Evolutionary conservation across 1,139 yeast genomes (phyloP).

Genomic region (Geotrichum klebahnii): DNA sequence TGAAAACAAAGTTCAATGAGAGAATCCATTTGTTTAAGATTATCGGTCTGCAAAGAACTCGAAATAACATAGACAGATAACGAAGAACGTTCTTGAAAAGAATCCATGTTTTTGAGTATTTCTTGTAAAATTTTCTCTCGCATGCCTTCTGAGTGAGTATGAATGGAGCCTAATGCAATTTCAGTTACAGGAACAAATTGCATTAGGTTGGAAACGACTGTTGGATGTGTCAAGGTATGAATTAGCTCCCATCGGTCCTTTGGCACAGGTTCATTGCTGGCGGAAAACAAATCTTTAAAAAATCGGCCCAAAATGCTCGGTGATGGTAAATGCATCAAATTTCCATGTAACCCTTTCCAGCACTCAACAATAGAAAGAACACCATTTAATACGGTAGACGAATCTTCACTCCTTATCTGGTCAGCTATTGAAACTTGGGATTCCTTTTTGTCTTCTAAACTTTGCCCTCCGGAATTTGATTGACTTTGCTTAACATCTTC

Average conservation of each 20-base stretch:
- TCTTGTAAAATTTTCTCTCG: not conserved
- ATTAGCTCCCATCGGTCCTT: constrained; percentile 8
- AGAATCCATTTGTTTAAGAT: not conserved
- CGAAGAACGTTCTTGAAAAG: constrained; percentile 3
- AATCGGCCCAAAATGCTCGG: constrained; percentile 3
- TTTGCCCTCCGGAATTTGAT: not conserved
- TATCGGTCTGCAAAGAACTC: constrained; percentile 5
- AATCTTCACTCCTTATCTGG: constrained; percentile 8
- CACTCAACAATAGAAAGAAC: constrained; percentile 5
- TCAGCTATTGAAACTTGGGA: not conserved
- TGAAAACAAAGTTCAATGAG: constrained; percentile 5
- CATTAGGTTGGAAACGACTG: constrained; percentile 6
- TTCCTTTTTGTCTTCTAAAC: not conserved
- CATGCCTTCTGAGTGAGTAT: not conserved
- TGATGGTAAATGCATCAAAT: constrained; percentile 5
- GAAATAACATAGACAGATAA: constrained; percentile 8
- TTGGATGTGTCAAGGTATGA: constrained; percentile 7
- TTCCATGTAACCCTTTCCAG: constrained; percentile 3
- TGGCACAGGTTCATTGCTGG: not conserved
- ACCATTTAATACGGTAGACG: not conserved
- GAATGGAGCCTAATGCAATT: constrained; percentile 1
- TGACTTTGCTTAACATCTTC: not conserved
- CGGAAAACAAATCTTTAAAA: constrained; percentile 5
- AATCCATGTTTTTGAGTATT: not conserved
- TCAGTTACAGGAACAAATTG: constrained; percentile 12